phyloP scores from a whole-genome alignment of 2,329 filamentous ascomycete genomes.

The Arthrobotrys iridis region DNA sequence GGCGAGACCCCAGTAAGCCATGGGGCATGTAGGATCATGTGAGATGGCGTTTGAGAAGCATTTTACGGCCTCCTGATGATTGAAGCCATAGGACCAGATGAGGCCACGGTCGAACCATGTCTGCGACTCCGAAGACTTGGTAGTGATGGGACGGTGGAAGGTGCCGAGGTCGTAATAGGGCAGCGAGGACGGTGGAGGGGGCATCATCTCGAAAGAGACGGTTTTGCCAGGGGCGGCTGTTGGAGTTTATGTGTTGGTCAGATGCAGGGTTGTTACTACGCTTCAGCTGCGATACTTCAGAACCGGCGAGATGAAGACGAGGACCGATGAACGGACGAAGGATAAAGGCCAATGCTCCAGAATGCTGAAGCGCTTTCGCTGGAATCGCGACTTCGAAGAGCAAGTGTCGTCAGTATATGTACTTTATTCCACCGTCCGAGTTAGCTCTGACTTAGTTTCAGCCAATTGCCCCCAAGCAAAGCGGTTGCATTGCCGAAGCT shows the following conservation, averaged over 20 bases:
- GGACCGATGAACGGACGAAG: neutral
- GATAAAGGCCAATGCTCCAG: neutral
- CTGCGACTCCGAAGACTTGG: conserved; percentile 67
- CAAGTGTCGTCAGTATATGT: conserved; percentile 6
- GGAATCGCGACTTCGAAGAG: neutral
- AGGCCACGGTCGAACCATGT: conserved; percentile 77
- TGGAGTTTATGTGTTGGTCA: conserved; percentile 29
- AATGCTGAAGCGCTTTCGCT: neutral
- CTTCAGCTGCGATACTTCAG: neutral
- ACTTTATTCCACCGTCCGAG: neutral
- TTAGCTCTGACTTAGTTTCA: neutral
- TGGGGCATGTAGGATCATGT: conserved; percentile 68
- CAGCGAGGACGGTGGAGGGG: conserved; percentile 29
- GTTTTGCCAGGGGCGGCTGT: neutral
- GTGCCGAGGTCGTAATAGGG: conserved; percentile 69
- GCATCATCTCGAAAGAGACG: conserved; percentile 9
- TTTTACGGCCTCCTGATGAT: conserved; percentile 74
- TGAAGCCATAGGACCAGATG: conserved; percentile 79
- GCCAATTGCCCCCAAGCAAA: neutral
- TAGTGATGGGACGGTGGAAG: conserved; percentile 69
- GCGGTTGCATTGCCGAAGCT: conserved; percentile 10
- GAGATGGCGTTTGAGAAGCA: conserved; percentile 72
- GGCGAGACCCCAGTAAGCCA: conserved; percentile 76
- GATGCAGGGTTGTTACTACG: neutral
- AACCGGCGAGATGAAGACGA: neutral